Evolutionary conservation across 768 basidiomycete species (phyloP), one percentile per base, ranked within the genome.

Genomic region (Rhodotorula taiwanensis): DNA sequence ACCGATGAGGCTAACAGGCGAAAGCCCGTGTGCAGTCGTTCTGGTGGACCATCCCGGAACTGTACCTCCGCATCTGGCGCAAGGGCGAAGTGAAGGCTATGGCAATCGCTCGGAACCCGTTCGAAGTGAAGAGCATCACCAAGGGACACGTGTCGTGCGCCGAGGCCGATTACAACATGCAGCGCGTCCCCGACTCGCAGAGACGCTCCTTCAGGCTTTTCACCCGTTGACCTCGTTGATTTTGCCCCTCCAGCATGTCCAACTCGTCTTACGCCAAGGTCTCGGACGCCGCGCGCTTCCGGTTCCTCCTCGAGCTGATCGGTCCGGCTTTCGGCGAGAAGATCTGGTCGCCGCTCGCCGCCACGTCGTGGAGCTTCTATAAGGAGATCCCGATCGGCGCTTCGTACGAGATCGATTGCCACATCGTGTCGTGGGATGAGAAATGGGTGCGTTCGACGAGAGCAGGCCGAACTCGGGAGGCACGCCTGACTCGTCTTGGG

Each of bases 191-290:
- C 28, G 14, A 11, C 28, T 27, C 23, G 36, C 4, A 31, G 27
- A 6, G 14, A 4, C 36, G n/a, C n/a, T n/a, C n/a, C n/a, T n/a
- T n/a, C n/a, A n/a, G n/a, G n/a, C n/a, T n/a, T n/a, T n/a, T n/a
- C n/a, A n/a, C n/a, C n/a, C n/a, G n/a, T n/a, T n/a, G n/a, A n/a
- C n/a, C n/a, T n/a, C n/a, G n/a, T n/a, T n/a, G n/a, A n/a, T n/a
- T n/a, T n/a, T n/a, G n/a, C n/a, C n/a, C 16, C 42, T 27, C 52
- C 55, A 64, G 62, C 62, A 64, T 69, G 62, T 54, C 51, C 41
- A 69, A 69, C 58, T 55, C 58, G 9, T 61, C 58, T 18, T 69
- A 69, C 55, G 62, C 53, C 21, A 33, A 34, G 27, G 62, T 55
- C 1, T 16, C 48, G 3, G 67, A 69, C 43, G 15, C 55, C 16